Percentiles rank a stretch among this genome's conserved stretches.
These are phyloP conservation scores for Dioszegia crocea DNA, from an alignment of 768 basidiomycete genomes.

Conservation along the genomic window DNA sequence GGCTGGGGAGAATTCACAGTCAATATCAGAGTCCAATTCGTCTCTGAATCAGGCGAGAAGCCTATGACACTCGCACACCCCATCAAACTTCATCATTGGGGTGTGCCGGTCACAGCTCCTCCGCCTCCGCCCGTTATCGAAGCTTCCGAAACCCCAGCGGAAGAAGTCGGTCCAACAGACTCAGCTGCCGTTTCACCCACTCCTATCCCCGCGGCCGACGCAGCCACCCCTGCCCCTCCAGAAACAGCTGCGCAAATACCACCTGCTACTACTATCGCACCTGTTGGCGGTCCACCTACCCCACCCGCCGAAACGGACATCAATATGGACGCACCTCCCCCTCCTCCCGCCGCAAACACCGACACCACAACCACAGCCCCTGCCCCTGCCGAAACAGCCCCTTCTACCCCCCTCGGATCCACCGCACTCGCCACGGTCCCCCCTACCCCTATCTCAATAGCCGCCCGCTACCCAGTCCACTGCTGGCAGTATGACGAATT, in stretches of 20 bases:
- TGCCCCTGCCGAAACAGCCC: not conserved
- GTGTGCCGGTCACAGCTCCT: constrained; percentile 29
- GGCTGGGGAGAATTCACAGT: constrained; percentile 99
- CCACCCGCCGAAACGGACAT: not conserved
- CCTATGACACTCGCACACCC: constrained; percentile 82
- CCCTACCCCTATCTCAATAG: constrained; percentile 19
- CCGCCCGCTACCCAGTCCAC: constrained; percentile 58
- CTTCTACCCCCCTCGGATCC: not conserved
- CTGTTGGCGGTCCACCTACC: not conserved
- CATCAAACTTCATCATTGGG: constrained; percentile 70
- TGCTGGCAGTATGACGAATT: constrained; percentile 99
- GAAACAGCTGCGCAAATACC: too few species aligned
- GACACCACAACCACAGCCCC: not conserved
- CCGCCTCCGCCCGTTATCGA: not conserved
- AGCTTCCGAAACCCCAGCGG: not conserved
- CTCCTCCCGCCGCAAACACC: not conserved
- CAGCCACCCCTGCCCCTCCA: too few species aligned
- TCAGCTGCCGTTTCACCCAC: not conserved
- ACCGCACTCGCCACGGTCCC: not conserved
- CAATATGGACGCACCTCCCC: not conserved
- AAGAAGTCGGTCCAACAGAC: not conserved
- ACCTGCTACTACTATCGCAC: not conserved
- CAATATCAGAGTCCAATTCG: constrained; percentile 82
- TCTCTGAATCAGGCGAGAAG: constrained; percentile 86
- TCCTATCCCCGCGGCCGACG: not conserved